Conservation (phyloP, 768 basidiomycete species). For the Kwoniella botswanensis region DNA sequence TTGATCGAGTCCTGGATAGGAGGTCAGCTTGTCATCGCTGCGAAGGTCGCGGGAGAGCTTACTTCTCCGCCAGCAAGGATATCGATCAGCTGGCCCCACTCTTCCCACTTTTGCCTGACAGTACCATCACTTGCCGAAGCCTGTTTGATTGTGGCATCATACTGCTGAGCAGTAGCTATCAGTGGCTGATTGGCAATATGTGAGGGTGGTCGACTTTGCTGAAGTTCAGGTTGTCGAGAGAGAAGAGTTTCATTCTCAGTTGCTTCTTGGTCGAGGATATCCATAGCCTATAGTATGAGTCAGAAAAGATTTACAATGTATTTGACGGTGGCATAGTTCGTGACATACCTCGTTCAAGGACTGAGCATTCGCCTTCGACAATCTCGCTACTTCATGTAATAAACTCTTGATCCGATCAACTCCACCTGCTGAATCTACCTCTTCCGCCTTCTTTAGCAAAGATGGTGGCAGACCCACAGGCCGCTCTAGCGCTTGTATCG, state of each 20-base stretch:
- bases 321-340: neutral
- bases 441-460: constrained; percentile 79
- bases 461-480: constrained; percentile 88
- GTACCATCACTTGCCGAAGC: constrained; percentile 76
- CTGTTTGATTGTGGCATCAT: constrained; percentile 71
- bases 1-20: constrained; percentile 33
- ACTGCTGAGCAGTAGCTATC: constrained; percentile 71
- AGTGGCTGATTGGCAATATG: constrained; percentile 78
- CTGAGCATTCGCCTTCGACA: constrained; percentile 68
- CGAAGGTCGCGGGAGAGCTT: constrained; percentile 11
- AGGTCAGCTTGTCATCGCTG: neutral
- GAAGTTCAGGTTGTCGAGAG: constrained; percentile 49
- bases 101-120: constrained; percentile 82
- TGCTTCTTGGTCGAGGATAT: constrained; percentile 84
- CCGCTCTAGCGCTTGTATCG: constrained; percentile 83
- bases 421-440: constrained; percentile 79
- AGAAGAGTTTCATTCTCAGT: constrained; percentile 59
- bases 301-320: neutral
- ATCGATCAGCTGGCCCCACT: constrained; percentile 77
- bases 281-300: constrained; percentile 69
- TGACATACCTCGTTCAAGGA: constrained; percentile 74
- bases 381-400: constrained; percentile 72
- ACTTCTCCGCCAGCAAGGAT: constrained; percentile 74
- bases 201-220: constrained; percentile 67
- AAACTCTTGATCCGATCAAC: constrained; percentile 71